A percentile compares a stretch with the other conserved stretches of the same genome.
Conservation (phyloP, 129 eudicot genomes). For the Sambucus nigra region DNA sequence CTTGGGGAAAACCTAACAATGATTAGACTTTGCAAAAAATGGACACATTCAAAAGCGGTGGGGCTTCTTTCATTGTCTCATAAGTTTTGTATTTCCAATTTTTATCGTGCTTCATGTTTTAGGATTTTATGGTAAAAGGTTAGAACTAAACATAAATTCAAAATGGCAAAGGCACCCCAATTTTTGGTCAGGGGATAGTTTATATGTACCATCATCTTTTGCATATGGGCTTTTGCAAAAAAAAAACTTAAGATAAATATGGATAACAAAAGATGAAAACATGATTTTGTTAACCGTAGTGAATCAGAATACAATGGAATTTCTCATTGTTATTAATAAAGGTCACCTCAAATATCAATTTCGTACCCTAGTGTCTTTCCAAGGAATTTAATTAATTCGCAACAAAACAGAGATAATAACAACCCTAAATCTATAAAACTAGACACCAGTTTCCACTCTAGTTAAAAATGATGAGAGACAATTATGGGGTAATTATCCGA, state of each 20-base stretch:
- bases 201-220: constrained; percentile 28
- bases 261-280: constrained; percentile 12
- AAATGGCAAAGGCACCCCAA: constrained; percentile 28
- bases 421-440: constrained; percentile 23
- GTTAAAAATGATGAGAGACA: constrained; percentile 6
- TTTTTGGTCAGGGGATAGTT: constrained; percentile 28
- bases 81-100: not conserved
- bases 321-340: constrained; percentile 12
- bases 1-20: too few relatives aligned
- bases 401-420: constrained; percentile 24
- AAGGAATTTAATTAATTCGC: constrained; percentile 6
- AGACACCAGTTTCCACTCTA: not conserved
- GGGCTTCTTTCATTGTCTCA: too few relatives aligned
- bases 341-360: constrained; percentile 10
- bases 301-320: constrained; percentile 18
- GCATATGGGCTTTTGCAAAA: constrained; percentile 22
- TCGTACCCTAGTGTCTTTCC: constrained; percentile 19
- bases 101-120: not conserved
- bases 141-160: constrained; percentile 25
- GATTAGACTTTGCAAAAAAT: too few relatives aligned
- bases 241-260: constrained; percentile 21
- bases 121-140: constrained; percentile 22
- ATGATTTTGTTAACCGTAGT: constrained; percentile 18
- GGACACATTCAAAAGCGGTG: too few relatives aligned
- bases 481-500: too few relatives aligned